Evolutionary conservation across 805 yeast species (phyloP), one percentile per base, ranked within the genome.

Genomic region (Lipomyces chichibuensis): DNA sequence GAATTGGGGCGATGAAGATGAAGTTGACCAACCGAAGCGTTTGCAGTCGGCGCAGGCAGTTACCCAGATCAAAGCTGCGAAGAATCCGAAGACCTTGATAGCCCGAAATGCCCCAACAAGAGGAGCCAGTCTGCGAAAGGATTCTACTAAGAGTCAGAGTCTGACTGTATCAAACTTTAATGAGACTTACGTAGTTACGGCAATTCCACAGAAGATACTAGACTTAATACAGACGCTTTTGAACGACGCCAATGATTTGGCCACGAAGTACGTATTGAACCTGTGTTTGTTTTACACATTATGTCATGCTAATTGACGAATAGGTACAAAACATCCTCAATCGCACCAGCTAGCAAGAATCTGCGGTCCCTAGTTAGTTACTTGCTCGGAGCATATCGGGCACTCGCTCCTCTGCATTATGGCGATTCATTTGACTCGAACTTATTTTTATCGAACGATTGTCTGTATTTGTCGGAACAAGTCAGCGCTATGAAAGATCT

Each of bases 1-100:
- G 72, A 65, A 69, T 32, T 67, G 71, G 71, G 72, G 67, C 13
- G 69, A 65, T n/a, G 71, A 69, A 13, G 63, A 58, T 7, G 64
- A 59, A 13, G 35, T 27, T 23, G 59, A 32, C n/a, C 49, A 17
- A 6, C 49, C 49, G 23, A n/a, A 43, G 23, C 20, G 9, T 6
- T 3, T n/a, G 23, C 11, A 17, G 23, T 2, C n/a, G 20, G 20
- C 20, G 20, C 20, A n/a, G 49, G 23, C 49, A 17, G 3, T n/a
- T 43, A 7, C 23, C n/a, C 49, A 17, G 25, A 23, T 43, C 23
- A 17, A n/a, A 8, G 23, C 8, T 29, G 25, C 37, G 27, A 23
- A 35, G 13, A 32, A 25, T n/a, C 60, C 60, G 2, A 13, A 14
- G 20, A 2, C 23, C 25, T 17, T 56, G 33, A 27, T 29, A 1